A percentile compares a stretch with the other conserved stretches of the same genome.
Conservation (phyloP, 1,284 basidiomycete species). For the Trichosporon sp. region DNA sequence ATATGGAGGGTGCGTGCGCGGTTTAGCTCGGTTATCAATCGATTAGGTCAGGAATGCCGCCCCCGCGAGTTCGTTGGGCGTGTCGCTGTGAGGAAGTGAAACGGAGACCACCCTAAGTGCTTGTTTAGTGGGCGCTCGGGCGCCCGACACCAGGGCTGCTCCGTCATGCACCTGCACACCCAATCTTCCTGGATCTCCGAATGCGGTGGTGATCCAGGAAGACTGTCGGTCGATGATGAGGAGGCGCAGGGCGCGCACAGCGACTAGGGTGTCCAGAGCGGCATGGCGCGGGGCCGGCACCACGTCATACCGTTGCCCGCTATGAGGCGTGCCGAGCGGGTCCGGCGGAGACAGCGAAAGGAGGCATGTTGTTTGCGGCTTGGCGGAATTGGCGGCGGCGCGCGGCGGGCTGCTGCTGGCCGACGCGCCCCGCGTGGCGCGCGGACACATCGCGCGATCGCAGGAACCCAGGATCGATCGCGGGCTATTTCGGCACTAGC, state of each 20-base stretch:
- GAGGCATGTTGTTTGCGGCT: neutral
- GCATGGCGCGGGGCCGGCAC: constrained; percentile 1
- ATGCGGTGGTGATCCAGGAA: neutral
- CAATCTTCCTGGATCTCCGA: neutral
- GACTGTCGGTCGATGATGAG: neutral
- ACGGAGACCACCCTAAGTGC: neutral
- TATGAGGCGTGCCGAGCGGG: neutral
- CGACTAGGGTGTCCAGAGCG: neutral
- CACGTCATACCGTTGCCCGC: neutral
- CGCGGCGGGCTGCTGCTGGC: neutral
- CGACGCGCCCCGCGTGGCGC: too few species aligned
- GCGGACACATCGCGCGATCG: neutral
- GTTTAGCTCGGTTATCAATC: neutral
- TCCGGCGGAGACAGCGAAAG: neutral
- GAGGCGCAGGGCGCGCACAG: neutral
- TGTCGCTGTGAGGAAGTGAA: neutral
- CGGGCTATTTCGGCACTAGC: neutral
- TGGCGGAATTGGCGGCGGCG: too few species aligned
- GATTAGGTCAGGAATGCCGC: neutral
- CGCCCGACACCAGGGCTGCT: neutral
- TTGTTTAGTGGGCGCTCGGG: neutral
- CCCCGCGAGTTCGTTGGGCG: neutral
- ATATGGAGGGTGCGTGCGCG: neutral
- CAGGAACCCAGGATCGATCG: neutral
- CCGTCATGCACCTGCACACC: neutral